These are phyloP conservation scores for Tricholoma bakamatsutake DNA, from an alignment of 768 basidiomycete species.

Conservation along the genomic window DNA sequence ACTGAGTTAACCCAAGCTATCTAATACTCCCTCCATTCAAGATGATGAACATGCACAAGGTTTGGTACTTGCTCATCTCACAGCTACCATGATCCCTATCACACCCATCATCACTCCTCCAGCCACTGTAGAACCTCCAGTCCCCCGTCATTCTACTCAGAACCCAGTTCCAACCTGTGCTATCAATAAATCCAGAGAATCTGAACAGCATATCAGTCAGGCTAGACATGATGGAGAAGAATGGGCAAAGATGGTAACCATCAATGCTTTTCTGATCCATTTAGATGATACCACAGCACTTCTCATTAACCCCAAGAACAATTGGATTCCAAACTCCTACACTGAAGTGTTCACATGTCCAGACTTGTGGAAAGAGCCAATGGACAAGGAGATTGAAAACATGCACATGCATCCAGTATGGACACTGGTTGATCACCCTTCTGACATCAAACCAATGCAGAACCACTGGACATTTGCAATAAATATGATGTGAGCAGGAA, in stretches of 20 bases:
- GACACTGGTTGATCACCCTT: no score
- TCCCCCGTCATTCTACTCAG: neutral
- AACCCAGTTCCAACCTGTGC: neutral
- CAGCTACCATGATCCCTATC: neutral
- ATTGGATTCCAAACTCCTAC: neutral
- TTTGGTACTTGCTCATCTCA: neutral
- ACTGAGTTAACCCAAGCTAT: no score
- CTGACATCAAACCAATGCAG: no score
- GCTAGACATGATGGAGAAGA: neutral
- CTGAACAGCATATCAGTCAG: neutral
- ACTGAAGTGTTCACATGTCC: no score
- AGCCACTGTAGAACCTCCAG: neutral
- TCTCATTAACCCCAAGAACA: neutral
- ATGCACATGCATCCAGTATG: no score
- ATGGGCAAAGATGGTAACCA: neutral
- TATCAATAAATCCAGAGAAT: slow-evolving; percentile 12
- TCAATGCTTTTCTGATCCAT: neutral
- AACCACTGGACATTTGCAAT: slow-evolving; percentile 12
- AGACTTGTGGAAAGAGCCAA: slow-evolving; percentile 1
- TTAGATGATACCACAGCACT: neutral
- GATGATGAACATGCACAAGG: slow-evolving; percentile 1
- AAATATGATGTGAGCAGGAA: slow-evolving; percentile 24
- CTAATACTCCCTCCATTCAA: neutral
- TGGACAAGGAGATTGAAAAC: no score
- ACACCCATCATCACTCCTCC: no score